Evolutionary conservation across 1,284 basidiomycete genomes (phyloP), one percentile per base, ranked within the genome.

Genomic region (Sporisorium exsertum): DNA sequence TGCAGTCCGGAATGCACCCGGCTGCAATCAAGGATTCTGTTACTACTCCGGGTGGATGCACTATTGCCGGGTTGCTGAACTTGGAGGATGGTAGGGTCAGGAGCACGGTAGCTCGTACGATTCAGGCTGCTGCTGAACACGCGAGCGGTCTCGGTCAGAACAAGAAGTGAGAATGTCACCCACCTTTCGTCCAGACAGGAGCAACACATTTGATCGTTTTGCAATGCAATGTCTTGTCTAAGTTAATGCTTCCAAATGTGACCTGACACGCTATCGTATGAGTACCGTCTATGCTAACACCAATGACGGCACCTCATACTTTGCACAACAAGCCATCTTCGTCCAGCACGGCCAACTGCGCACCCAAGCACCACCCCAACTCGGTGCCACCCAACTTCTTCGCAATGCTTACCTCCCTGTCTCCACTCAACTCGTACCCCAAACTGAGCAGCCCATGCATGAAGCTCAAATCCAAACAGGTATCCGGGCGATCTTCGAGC

Each of bases 11-110:
- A 8, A 88, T 91, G 32, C 97, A 99, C 86, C 97, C 97, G 1
- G 95, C 97, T 7, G 94, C 95, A 76, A 91, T 99, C 79, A 99
- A 98, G 86, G 97, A 99, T 86, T 91, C 93, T 26, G 97, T 99
- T 7, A 98, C 97, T 1, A 99, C 97, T 46, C 97, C 97, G 0
- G 97, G 96, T 65, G 97, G 97, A 35, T 99, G 96, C 85, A 99
- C 97, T 0, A 99, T 99, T 78, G 97, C 97, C 1, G 97, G 97
- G 16, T 87, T 99, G 50, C 88, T 99, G 32, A 93, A 94, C 0
- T 89, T 99, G 84, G 97, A 99, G 86, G 97, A 99, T 82, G 97
- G 96, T 0, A 89, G 90, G 74, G 92, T 99, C 24, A 90, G 97
- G 47, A 95, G 94, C 1, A 98, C 96, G 0, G 95, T 99, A 81